Evolutionary conservation across 225 moss, liverwort and hornwort species (phyloP).

Genomic region (Bryoerythrophyllum caledonicum): DNA sequence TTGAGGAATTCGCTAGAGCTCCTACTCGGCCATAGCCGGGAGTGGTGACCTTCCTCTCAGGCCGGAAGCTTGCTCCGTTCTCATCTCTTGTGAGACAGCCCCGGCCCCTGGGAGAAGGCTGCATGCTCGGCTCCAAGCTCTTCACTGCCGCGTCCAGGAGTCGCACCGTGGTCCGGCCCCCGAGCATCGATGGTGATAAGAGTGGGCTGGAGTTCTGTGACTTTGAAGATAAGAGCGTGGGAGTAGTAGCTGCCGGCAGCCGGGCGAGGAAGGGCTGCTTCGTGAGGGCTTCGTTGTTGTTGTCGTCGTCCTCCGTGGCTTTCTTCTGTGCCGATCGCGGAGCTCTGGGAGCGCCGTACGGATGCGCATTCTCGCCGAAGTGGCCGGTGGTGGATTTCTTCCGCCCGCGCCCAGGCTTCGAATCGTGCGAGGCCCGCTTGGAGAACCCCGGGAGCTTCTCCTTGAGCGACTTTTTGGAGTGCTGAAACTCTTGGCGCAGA

Average conservation of each 20-base stretch:
- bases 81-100: conserved; percentile 26
- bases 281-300: conserved; percentile 24
- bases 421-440: conserved; percentile 35
- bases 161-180: conserved; percentile 54
- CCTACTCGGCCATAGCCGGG: conserved; percentile 9
- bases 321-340: conserved; percentile 24
- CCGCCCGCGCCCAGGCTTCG: conserved; percentile 23
- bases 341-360: conserved; percentile 29
- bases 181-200: conserved; percentile 56
- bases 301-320: conserved; percentile 17
- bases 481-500: conserved; percentile 57
- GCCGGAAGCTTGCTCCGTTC: conserved; percentile 34
- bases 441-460: conserved; percentile 59
- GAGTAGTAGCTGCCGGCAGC: conserved; percentile 36
- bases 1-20: conserved; percentile 14
- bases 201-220: conserved; percentile 28
- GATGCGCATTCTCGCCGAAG: conserved; percentile 26
- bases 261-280: conserved; percentile 64
- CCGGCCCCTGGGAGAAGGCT: conserved; percentile 38
- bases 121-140: conserved; percentile 68
- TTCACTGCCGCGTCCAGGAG: conserved; percentile 74
- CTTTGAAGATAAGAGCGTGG: conserved; percentile 17
- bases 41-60: conserved; percentile 24
- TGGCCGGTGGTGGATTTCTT: conserved; percentile 27
- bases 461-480: conserved; percentile 60